A percentile compares a stretch with the other conserved stretches of the same genome.
Evolutionary conservation across 495 filamentous ascomycete species (phyloP).

Genomic region (Daldinia vernicosa): DNA sequence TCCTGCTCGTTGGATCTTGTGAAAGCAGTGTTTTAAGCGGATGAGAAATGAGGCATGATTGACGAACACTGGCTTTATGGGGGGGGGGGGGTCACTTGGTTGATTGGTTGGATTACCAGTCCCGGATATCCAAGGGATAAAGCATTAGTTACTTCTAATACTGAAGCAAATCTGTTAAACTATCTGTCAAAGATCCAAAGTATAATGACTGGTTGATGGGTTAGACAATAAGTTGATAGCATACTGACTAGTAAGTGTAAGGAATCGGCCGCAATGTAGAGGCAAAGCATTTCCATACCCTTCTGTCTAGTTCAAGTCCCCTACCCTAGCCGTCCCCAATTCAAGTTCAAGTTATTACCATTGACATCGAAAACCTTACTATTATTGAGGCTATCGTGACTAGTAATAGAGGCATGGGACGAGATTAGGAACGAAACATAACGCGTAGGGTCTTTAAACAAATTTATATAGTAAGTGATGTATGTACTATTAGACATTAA

Average conservation of each 20-base stretch:
- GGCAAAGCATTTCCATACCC: background rate
- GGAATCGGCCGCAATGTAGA: background rate
- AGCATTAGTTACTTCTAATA: background rate
- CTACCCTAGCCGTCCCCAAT: background rate
- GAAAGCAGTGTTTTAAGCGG: background rate
- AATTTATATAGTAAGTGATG: no score
- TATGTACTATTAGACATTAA: no score
- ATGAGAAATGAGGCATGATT: constrained; percentile 38
- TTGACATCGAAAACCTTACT: background rate
- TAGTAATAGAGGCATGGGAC: no score
- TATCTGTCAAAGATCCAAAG: background rate
- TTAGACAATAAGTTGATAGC: background rate
- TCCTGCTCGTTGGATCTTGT: background rate
- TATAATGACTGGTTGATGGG: background rate
- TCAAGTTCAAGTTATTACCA: background rate
- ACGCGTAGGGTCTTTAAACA: no score
- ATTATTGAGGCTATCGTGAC: no score
- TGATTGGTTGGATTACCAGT: background rate
- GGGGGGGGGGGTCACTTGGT: background rate
- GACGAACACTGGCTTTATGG: constrained; percentile 13
- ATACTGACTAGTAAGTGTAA: background rate
- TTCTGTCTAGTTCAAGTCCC: background rate
- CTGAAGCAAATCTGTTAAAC: background rate
- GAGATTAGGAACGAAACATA: no score
- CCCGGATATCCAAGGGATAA: background rate